Evolutionary conservation across 768 basidiomycete genomes (phyloP).

Genomic region (Mycena leptocephala): DNA sequence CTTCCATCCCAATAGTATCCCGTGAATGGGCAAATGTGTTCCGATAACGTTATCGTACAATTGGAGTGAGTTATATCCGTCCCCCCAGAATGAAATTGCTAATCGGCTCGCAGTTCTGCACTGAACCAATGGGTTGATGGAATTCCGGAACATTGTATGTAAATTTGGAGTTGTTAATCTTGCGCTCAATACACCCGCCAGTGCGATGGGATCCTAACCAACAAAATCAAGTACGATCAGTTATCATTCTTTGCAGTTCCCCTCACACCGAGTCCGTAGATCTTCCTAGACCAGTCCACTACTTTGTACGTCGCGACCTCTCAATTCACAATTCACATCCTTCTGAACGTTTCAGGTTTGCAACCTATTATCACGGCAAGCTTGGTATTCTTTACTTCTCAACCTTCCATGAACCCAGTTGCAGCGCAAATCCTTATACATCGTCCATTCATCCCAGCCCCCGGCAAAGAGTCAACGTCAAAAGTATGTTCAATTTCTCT

Average conservation of each 20-base stretch:
- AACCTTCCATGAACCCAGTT: neutral
- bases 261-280: neutral
- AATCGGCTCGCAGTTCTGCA: neutral
- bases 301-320: neutral
- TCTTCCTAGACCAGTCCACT: constrained; percentile 27
- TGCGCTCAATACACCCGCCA: neutral
- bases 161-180: neutral
- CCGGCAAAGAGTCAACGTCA: neutral
- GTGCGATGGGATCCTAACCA: constrained; percentile 27
- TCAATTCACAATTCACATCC: neutral
- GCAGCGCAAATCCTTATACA: constrained; percentile 26
- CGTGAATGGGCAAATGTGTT: neutral
- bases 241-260: neutral
- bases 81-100: neutral
- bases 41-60: neutral
- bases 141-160: constrained; percentile 20
- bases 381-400: neutral
- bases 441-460: constrained; percentile 22
- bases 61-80: neutral
- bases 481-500: neutral
- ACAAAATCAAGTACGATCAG: neutral
- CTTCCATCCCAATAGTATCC: neutral
- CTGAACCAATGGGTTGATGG: constrained; percentile 18
- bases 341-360: neutral
- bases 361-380: constrained; percentile 25